Evolutionary conservation across 2,329 filamentous ascomycete species (phyloP).

Genomic region (Claviceps sp.): DNA sequence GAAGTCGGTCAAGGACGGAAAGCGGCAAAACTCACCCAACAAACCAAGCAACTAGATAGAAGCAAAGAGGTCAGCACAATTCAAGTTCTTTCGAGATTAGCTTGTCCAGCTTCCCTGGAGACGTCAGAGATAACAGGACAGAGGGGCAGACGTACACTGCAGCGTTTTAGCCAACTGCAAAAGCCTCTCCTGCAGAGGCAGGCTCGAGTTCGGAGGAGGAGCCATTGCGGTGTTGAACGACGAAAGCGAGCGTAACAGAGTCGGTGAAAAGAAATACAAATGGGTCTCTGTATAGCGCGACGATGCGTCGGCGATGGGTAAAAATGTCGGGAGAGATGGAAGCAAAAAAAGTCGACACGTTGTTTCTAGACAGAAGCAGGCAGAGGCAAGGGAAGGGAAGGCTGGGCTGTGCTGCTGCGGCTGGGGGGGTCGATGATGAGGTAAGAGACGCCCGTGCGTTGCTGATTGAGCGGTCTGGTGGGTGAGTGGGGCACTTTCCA

Average conservation of each 20-base stretch:
- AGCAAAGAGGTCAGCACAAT: constrained; percentile 21
- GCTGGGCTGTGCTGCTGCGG: not conserved
- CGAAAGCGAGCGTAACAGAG: not conserved
- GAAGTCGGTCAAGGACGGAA: constrained; percentile 7
- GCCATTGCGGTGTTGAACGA: constrained; percentile 17
- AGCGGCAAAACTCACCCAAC: constrained; percentile 50
- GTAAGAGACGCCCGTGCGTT: not conserved
- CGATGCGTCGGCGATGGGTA: not conserved
- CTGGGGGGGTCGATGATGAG: not conserved
- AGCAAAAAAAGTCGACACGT: not conserved
- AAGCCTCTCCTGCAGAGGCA: constrained; percentile 63
- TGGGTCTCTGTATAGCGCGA: not conserved
- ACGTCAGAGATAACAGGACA: not conserved
- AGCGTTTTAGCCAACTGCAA: constrained; percentile 73
- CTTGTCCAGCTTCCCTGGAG: not conserved
- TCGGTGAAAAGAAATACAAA: not conserved
- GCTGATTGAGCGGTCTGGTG: not conserved
- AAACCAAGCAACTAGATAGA: constrained; percentile 59
- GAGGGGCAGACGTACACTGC: constrained; percentile 55
- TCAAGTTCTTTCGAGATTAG: not conserved
- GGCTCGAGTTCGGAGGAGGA: constrained; percentile 55
- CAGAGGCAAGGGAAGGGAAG: not conserved
- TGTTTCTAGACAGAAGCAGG: not conserved
- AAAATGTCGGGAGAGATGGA: not conserved
- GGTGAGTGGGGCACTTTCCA: too few species aligned